Evolutionary conservation across 108 stramenopile genomes (phyloP), one percentile per base, ranked within the genome.

Genomic region (Parietichytrium sp.): DNA sequence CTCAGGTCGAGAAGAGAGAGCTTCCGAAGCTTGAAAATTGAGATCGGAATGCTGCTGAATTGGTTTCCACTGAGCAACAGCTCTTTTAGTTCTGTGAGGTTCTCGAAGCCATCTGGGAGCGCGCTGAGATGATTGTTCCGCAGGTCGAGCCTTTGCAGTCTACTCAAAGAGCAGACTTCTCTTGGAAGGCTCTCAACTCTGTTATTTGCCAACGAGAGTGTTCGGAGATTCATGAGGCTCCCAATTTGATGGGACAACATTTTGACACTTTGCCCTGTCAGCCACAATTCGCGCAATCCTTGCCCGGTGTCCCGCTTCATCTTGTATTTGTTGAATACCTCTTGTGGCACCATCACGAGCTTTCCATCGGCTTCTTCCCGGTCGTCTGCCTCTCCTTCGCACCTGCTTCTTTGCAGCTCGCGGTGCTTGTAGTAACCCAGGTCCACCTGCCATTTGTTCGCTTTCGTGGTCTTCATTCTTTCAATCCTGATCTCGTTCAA

Each of bases 261-360:
- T 27, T 33, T 42, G 23, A 72, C 38, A 72, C 38, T 12, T 42
- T 72, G 61, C 10, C 20, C 20, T 10, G 33, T 45, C 38, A 72
- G 61, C 61, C 61, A 72, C 13, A 72, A 42, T 42, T 72, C 38
- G 10, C 42, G 29, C 33, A 72, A 20, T 0, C 61, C 61, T 45
- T 45, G 42, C 20, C 61, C 61, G 23, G 61, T 72, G 42, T 72
- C 61, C 61, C 61, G 10, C 61, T 72, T 72, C 61, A 72, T 72
- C n/a, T 25, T 16, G 20, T 45, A 72, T 42, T 72, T 72, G 10
- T 27, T 72, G 42, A 72, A 72, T 23, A 72, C 61, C 8, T 72
- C 61, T 27, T 33, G 20, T 10, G 61, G 61, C 20, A 72, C 42
- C 6, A 72, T 72, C 38, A 45, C 38, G 15, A 72, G 6, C 15